Base-by-base conservation (phyloP, 345 rosid species). In the Murraya paniculata region DNA sequence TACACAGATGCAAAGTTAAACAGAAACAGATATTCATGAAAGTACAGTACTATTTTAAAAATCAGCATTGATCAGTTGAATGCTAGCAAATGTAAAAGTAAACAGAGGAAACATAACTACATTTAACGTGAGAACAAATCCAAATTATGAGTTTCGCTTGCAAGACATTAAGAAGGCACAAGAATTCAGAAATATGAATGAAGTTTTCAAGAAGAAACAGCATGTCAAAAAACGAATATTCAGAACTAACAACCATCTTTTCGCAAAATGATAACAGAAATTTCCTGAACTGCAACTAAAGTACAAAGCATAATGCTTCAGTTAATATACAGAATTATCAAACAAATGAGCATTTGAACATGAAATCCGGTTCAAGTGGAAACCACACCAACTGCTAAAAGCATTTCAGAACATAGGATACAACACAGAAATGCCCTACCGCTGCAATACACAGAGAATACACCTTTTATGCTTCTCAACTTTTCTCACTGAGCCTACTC, bases 261-360 rank as follows among this genome's bases (percentile, higher is more conserved):
- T 41, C 8, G 35, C 30, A 73, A 38, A 67, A 70, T 31, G 53
- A 80, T 22, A 72, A 75, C 64, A 74, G 65, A 75, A 73, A 74
- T 55, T 53, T 66, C 39, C 68, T 64, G 30, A 74, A 38, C 78
- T 73, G 75, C 78, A 67, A 31, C 18, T 71, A 70, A 71, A 82
- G 80, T 59, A 74, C 73, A 75, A 71, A 30, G 56, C 76, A 35
- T 55, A 71, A 83, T 83, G 60, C 69, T 64, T 76, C 73, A 61
- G 68, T 73, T 67, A 77, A 80, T 77, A 74, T 82, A 77, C 82
- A 84, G 75, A 80, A 72, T 70, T 71, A 73, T 76, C 79, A 74
- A 80, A 62, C 79, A 78, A 59, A 77, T 77, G 57, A 68, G 64
- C 70, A 80, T 67, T 60, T 71, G 61, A 82, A 55, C 72, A 67